Evolutionary conservation across 2,329 filamentous ascomycete genomes (phyloP).

Genomic region (Juglanconis sp.): DNA sequence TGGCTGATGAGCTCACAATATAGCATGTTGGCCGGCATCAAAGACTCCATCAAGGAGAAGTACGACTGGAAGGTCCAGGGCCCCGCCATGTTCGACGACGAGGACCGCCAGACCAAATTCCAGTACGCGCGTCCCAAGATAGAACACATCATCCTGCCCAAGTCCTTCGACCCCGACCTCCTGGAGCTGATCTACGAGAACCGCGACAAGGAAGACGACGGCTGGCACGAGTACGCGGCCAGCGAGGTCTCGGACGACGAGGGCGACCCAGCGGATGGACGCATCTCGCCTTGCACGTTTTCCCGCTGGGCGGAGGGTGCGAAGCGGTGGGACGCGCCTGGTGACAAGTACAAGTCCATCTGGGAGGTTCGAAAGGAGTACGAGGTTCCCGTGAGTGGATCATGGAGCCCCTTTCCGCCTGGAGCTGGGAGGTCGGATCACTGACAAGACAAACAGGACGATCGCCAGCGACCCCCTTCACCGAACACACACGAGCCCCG

Average conservation of each 20-base stretch:
- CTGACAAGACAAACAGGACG: conserved; percentile 1
- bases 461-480: conserved; percentile 15
- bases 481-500: conserved; percentile 11
- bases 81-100: conserved; percentile 6
- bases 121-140: conserved; percentile 19
- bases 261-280: conserved; percentile 32
- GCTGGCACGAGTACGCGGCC: conserved; percentile 14
- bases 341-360: conserved; percentile 5
- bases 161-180: conserved; percentile 7
- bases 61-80: conserved; percentile 10
- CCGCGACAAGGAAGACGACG: neutral
- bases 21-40: conserved; percentile 9
- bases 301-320: conserved; percentile 34
- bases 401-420: neutral
- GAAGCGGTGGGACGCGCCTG: conserved; percentile 26
- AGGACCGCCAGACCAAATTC: conserved; percentile 7
- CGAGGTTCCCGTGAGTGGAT: conserved; percentile 6
- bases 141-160: conserved; percentile 10
- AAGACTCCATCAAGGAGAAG: conserved; percentile 5
- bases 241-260: conserved; percentile 39
- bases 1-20: no score
- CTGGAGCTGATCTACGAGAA: neutral
- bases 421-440: neutral
- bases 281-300: conserved; percentile 42
- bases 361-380: conserved; percentile 2